Percentiles rank a stretch among this genome's conserved stretches.
phyloP scores from a whole-genome alignment of 176 grass and related monocot genomes.

The Urochloa ruziziensis region DNA sequence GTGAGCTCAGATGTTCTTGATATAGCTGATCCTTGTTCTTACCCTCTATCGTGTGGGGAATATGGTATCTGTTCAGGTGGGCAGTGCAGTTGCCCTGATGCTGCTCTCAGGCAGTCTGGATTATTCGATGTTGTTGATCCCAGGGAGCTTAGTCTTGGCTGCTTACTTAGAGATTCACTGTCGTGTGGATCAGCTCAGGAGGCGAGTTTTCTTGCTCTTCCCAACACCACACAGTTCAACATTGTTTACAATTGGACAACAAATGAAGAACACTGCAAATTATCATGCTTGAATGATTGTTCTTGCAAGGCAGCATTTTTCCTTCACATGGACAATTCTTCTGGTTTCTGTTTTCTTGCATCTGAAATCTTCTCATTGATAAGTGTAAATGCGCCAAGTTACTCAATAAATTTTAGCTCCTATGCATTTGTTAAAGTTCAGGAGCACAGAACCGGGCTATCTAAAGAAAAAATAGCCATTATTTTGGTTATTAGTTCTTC shows the following conservation, averaged over 20 bases:
- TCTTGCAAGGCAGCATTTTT: slow-evolving; percentile 51
- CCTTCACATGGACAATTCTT: neutral
- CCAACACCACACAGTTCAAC: slow-evolving; percentile 34
- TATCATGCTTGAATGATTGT: slow-evolving; percentile 47
- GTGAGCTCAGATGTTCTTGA: slow-evolving; percentile 29
- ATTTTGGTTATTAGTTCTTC: neutral
- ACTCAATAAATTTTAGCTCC: slow-evolving; percentile 16
- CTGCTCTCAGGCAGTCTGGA: neutral
- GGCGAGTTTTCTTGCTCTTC: slow-evolving; percentile 7
- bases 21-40: slow-evolving; percentile 27
- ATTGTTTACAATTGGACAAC: slow-evolving; percentile 9
- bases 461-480: neutral
- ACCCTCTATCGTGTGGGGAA: slow-evolving; percentile 50
- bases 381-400: neutral
- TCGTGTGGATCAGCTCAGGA: slow-evolving; percentile 20
- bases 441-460: neutral
- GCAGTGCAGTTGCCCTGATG: slow-evolving; percentile 44
- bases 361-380: slow-evolving; percentile 40
- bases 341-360: slow-evolving; percentile 31
- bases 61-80: slow-evolving; percentile 41
- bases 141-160: slow-evolving; percentile 21
- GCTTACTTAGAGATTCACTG: neutral
- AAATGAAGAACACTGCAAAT: slow-evolving; percentile 40
- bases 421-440: slow-evolving; percentile 50
- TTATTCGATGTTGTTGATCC: slow-evolving; percentile 23